A percentile compares a stretch with the other conserved stretches of the same genome.
Conservation (phyloP, 768 basidiomycete species). For the Leucogyrophana mollusca region DNA sequence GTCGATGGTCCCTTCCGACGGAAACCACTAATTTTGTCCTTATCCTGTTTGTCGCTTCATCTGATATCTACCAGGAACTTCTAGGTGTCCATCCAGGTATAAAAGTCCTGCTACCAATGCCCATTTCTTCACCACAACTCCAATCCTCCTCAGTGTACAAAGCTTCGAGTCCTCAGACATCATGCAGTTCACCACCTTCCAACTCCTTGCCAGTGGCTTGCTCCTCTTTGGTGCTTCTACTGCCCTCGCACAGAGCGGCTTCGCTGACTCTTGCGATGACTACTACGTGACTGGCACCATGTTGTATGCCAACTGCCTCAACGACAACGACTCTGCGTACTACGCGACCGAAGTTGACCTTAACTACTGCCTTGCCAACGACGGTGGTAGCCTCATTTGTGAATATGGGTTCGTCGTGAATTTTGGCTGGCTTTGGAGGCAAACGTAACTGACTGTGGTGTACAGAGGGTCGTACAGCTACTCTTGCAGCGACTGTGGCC, state of each 20-base stretch:
- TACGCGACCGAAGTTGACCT: not conserved
- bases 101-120: too few species aligned
- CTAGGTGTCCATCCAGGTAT: too few species aligned
- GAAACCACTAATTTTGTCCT: too few species aligned
- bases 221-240: not conserved
- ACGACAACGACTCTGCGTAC: not conserved
- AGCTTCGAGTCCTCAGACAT: too few species aligned
- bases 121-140: too few species aligned
- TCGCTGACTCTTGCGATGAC: not conserved
- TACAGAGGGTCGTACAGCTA: not conserved
- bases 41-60: too few species aligned
- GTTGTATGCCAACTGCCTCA: not conserved
- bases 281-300: not conserved
- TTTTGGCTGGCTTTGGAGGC: not conserved
- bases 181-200: too few species aligned
- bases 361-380: not conserved
- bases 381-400: not conserved
- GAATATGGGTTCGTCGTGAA: not conserved
- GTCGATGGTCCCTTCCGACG: too few species aligned
- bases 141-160: too few species aligned
- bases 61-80: too few species aligned
- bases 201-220: too few species aligned
- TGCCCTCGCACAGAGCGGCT: not conserved
- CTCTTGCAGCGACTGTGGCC: not conserved
- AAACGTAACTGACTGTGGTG: not conserved